Conservation (phyloP, 495 filamentous ascomycete species). For the Penicillium salamii region DNA sequence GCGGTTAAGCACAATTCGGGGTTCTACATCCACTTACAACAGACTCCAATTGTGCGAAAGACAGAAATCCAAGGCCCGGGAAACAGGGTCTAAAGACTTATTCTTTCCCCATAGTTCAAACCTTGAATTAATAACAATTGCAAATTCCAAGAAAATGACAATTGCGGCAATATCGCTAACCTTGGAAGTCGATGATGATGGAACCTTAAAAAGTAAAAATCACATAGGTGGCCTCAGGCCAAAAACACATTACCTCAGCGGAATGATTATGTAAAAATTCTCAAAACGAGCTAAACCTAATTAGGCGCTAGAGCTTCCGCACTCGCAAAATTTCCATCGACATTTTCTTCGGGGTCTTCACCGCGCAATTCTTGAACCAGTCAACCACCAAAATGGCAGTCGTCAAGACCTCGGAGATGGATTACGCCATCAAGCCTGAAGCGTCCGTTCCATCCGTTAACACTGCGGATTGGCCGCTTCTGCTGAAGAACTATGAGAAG, state of each 20-base stretch:
- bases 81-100: too few relatives aligned
- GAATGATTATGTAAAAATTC: not conserved
- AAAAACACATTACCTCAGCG: not conserved
- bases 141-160: too few relatives aligned
- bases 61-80: too few relatives aligned
- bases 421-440: slow-evolving; percentile 87
- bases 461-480: slow-evolving; percentile 80
- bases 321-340: slow-evolving; percentile 38
- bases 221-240: not conserved
- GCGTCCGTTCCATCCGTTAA: slow-evolving; percentile 65
- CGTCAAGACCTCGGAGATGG: slow-evolving; percentile 59
- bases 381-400: slow-evolving; percentile 49
- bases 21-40: too few relatives aligned
- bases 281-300: slow-evolving; percentile 24
- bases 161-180: too few relatives aligned
- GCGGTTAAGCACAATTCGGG: slow-evolving; percentile 41
- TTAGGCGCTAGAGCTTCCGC: slow-evolving; percentile 31
- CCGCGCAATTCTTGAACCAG: slow-evolving; percentile 23
- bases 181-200: too few relatives aligned
- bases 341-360: slow-evolving; percentile 26
- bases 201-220: too few relatives aligned
- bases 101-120: too few relatives aligned
- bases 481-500: slow-evolving; percentile 90
- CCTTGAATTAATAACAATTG: not conserved
- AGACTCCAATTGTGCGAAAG: too few relatives aligned